Percentiles rank a stretch among this genome's conserved stretches.
Conservation (phyloP, 2,329 filamentous ascomycete genomes). For the Xylaria multiplex region DNA sequence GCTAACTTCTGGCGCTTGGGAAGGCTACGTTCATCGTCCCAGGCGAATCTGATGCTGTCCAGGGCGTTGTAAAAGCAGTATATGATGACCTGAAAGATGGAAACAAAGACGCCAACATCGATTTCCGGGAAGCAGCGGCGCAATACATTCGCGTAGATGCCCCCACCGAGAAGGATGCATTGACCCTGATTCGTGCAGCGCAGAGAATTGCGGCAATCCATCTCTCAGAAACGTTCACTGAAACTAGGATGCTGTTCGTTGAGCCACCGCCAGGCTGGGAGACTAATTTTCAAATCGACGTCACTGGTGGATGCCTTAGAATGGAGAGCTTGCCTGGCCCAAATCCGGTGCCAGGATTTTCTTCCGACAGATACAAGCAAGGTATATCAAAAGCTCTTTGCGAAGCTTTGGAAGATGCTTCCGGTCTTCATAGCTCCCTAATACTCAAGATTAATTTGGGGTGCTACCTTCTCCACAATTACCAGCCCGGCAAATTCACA, state of each 20-base stretch:
- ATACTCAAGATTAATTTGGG: slow-evolving; percentile 39
- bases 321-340: slow-evolving; percentile 24
- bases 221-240: slow-evolving; percentile 22
- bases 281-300: slow-evolving; percentile 32
- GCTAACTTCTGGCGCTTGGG: slow-evolving; percentile 11
- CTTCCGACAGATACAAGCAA: slow-evolving; percentile 28
- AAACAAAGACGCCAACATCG: slow-evolving; percentile 46
- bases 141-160: slow-evolving; percentile 38
- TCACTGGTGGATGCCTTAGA: slow-evolving; percentile 32
- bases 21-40: slow-evolving; percentile 32
- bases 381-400: slow-evolving; percentile 32
- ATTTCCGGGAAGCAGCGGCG: slow-evolving; percentile 22
- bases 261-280: slow-evolving; percentile 38
- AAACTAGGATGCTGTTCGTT: slow-evolving; percentile 35
- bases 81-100: slow-evolving; percentile 55
- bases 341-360: neutral
- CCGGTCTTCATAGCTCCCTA: slow-evolving; percentile 35
- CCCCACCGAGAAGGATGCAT: slow-evolving; percentile 31
- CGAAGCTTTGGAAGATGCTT: slow-evolving; percentile 36
- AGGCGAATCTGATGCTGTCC: slow-evolving; percentile 1
- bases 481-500: slow-evolving; percentile 31
- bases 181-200: slow-evolving; percentile 35
- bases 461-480: slow-evolving; percentile 36
- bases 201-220: slow-evolving; percentile 31
- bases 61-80: slow-evolving; percentile 22